Evolutionary conservation across 345 rosid genomes (phyloP).

Genomic region (Populus euphratica): DNA sequence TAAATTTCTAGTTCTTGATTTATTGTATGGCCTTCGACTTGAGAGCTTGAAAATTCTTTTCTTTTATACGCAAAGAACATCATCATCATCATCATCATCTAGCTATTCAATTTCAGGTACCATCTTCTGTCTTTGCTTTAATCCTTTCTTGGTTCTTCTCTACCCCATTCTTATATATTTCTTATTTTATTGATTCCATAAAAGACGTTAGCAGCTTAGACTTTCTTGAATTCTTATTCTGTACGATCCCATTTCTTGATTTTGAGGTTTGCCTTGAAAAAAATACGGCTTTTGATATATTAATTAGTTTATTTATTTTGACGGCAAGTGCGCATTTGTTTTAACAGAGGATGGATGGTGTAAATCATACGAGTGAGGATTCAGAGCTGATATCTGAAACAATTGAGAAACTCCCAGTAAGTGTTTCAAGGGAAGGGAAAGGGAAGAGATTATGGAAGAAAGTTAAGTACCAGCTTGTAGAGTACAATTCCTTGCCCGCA

Average conservation of each 20-base stretch:
- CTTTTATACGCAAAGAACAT: too few relatives aligned
- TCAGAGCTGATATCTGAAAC: constrained; percentile 35
- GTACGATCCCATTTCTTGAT: not conserved
- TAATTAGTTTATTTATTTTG: too few relatives aligned
- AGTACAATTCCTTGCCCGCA: constrained; percentile 75
- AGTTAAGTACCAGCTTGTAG: constrained; percentile 90
- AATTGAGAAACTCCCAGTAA: constrained; percentile 32
- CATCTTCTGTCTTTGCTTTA: not conserved
- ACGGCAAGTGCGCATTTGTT: not conserved
- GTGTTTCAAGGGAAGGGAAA: constrained; percentile 47
- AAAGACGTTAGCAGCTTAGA: not conserved
- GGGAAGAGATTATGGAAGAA: constrained; percentile 84
- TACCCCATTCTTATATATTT: not conserved
- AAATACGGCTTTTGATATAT: too few relatives aligned
- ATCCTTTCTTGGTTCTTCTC: not conserved
- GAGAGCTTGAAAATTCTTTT: not conserved
- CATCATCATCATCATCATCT: not conserved
- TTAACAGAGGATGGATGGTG: constrained; percentile 38
- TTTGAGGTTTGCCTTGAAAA: not conserved
- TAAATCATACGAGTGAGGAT: constrained; percentile 21
- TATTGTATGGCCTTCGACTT: too few relatives aligned
- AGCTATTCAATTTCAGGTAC: not conserved
- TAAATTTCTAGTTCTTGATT: too few relatives aligned
- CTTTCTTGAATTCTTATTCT: not conserved
- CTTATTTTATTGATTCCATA: not conserved